These are phyloP conservation scores for Penicillium paxilli DNA, from an alignment of 495 filamentous ascomycete species.

Conservation along the genomic window DNA sequence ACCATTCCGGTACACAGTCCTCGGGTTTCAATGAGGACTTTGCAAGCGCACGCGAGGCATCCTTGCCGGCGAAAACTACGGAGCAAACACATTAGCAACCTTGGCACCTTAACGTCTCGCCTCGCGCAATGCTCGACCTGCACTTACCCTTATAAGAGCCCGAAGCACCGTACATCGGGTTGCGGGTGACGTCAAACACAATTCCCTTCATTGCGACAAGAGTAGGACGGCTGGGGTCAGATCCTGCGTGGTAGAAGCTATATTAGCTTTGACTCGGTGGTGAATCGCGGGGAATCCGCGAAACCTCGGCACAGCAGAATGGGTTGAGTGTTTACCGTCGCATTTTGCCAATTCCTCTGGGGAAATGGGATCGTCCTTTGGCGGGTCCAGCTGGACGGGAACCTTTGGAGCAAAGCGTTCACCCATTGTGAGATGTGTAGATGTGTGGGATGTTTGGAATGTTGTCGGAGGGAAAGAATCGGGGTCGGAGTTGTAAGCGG, in stretches of 20 bases:
- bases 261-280: not conserved
- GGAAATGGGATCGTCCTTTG: slow-evolving; percentile 83
- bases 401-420: slow-evolving; percentile 81
- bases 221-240: slow-evolving; percentile 66
- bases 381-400: slow-evolving; percentile 77
- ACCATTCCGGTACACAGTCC: slow-evolving; percentile 82
- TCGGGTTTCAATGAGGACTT: slow-evolving; percentile 83
- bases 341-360: slow-evolving; percentile 73
- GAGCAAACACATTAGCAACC: not conserved
- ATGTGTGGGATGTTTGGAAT: slow-evolving; percentile 1
- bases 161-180: slow-evolving; percentile 78
- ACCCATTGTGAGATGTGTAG: slow-evolving; percentile 28
- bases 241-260: slow-evolving; percentile 35
- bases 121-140: not conserved
- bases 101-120: not conserved
- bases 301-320: not conserved
- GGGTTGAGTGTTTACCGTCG: slow-evolving; percentile 59
- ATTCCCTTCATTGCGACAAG: slow-evolving; percentile 96
- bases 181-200: slow-evolving; percentile 90
- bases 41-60: slow-evolving; percentile 86
- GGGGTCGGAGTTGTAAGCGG: slow-evolving; percentile 15
- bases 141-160: slow-evolving; percentile 36
- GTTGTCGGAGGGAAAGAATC: slow-evolving; percentile 3
- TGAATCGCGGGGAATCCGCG: too few relatives aligned
- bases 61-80: slow-evolving; percentile 91